A percentile compares a stretch with the other conserved stretches of the same genome.
These are phyloP conservation scores for Cucumis cinereus DNA, from an alignment of 306 rosid genomes.

Conservation along the genomic window DNA sequence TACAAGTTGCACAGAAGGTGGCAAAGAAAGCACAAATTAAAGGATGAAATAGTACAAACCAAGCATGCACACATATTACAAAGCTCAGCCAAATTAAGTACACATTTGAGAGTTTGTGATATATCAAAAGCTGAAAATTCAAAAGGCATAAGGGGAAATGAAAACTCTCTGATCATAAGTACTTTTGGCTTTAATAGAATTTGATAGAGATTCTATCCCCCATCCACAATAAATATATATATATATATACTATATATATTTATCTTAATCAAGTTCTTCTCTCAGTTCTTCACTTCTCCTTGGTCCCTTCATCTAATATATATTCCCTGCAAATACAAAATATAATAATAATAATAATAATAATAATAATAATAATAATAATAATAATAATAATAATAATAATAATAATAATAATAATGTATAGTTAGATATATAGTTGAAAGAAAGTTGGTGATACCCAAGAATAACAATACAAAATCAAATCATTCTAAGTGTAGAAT, in stretches of 20 bases:
- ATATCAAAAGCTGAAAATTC: constrained; percentile 4
- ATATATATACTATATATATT: neutral
- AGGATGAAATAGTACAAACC: neutral
- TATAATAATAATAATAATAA: too few species aligned
- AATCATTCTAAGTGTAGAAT: too few species aligned
- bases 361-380: too few species aligned
- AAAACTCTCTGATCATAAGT: constrained; percentile 2
- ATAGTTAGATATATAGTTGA: too few species aligned
- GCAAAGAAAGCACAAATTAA: neutral
- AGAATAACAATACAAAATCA: too few species aligned
- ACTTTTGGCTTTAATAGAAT: neutral
- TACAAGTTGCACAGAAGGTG: neutral
- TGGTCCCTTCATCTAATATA: neutral
- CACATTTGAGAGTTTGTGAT: constrained; percentile 1
- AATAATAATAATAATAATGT: too few species aligned
- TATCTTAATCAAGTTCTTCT: neutral
- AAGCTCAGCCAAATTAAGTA: constrained; percentile 4
- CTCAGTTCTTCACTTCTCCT: neutral
- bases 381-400: too few species aligned
- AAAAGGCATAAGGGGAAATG: neutral
- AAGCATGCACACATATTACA: neutral
- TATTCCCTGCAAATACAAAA: neutral
- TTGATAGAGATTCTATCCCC: neutral
- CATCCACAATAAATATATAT: neutral
- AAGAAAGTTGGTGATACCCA: too few species aligned